Conservation (phyloP, 1,284 basidiomycete genomes). For the Termitomyces sp. region DNA sequence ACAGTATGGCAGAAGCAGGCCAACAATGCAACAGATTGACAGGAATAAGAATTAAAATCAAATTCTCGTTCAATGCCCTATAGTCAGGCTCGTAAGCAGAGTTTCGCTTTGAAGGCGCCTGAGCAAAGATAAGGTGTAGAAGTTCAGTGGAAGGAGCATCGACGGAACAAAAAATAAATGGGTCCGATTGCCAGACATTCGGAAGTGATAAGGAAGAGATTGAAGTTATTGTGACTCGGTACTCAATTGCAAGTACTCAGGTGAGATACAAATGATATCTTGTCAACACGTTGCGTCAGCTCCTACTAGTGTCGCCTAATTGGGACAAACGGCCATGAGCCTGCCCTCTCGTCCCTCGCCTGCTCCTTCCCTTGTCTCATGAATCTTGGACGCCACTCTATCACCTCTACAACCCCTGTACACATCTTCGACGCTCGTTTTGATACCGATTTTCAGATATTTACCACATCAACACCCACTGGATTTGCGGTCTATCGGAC, state of each 20-base stretch:
- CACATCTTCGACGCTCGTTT: constrained; percentile 76
- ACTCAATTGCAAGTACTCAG: too few species aligned
- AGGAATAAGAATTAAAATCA: not conserved
- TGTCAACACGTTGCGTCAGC: constrained; percentile 11
- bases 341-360: constrained; percentile 10
- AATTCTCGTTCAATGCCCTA: not conserved
- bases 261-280: too few species aligned
- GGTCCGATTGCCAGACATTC: too few species aligned
- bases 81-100: too few species aligned
- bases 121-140: not conserved
- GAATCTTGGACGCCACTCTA: constrained; percentile 86
- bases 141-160: not conserved
- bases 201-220: not conserved
- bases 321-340: constrained; percentile 19
- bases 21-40: constrained; percentile 1
- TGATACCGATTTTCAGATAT: constrained; percentile 73
- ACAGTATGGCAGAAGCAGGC: not conserved
- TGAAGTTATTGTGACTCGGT: too few species aligned
- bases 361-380: constrained; percentile 39
- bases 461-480: constrained; percentile 76
- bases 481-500: constrained; percentile 87
- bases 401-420: constrained; percentile 74
- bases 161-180: not conserved
- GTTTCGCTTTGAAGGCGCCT: not conserved
- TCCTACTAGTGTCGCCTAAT: constrained; percentile 12